phyloP scores from a whole-genome alignment of 176 grass and related monocot genomes.

The Microstegium vimineum region DNA sequence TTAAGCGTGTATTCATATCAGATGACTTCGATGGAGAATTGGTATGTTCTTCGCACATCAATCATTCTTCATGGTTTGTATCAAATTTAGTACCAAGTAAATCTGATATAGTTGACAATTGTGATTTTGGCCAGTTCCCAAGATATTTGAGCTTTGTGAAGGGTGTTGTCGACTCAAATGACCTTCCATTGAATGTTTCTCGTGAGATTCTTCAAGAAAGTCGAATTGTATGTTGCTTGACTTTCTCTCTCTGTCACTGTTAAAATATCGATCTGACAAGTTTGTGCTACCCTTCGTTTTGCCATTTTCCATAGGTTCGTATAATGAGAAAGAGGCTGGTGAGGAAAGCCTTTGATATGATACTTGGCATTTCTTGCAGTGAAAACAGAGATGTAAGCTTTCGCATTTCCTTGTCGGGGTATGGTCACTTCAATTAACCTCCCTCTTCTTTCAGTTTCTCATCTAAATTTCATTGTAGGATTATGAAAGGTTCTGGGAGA shows the following conservation, averaged over 20 bases:
- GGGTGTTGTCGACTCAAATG: conserved; percentile 97
- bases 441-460: background rate
- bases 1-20: conserved; percentile 95
- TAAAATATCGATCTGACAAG: background rate
- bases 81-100: background rate
- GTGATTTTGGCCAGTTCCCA: conserved; percentile 64
- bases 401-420: background rate
- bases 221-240: conserved; percentile 70
- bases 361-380: conserved; percentile 87
- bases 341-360: conserved; percentile 97
- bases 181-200: conserved; percentile 96
- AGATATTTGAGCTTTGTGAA: conserved; percentile 99
- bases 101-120: background rate
- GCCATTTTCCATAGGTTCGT: conserved; percentile 47
- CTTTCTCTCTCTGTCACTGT: background rate
- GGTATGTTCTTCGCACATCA: conserved; percentile 40
- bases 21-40: conserved; percentile 95
- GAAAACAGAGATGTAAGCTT: conserved; percentile 91
- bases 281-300: background rate
- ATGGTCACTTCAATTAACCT: background rate
- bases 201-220: conserved; percentile 99
- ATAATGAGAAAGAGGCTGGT: conserved; percentile 99
- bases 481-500: conserved; percentile 98
- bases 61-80: conserved; percentile 6
- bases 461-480: conserved; percentile 51